Evolutionary conservation across 108 stramenopile genomes (phyloP).

Genomic region (Hondaea fermentalgiana): DNA sequence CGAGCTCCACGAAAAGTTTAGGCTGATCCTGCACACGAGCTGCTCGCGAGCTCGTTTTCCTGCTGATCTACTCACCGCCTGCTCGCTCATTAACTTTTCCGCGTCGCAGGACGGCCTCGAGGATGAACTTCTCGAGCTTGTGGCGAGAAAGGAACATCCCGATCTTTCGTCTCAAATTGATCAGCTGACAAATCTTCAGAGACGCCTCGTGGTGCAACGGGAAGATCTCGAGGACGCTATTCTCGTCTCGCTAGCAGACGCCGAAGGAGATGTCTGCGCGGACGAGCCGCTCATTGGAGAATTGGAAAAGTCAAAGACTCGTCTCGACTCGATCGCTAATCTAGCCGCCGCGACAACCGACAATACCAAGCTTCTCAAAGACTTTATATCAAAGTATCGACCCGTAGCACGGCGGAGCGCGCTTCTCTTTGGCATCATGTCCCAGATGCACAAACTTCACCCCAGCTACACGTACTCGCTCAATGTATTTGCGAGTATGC

Average conservation of each 20-base stretch:
- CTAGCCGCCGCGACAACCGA: constrained; percentile 49
- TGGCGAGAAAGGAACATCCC: constrained; percentile 62
- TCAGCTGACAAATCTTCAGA: constrained; percentile 61
- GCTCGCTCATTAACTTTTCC: constrained; percentile 68
- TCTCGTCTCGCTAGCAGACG: constrained; percentile 57
- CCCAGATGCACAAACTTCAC: constrained; percentile 65
- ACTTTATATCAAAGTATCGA: constrained; percentile 63
- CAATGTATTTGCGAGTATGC: constrained; percentile 64
- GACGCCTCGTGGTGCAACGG: constrained; percentile 68
- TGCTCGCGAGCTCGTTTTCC: constrained; percentile 68
- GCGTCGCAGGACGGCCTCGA: constrained; percentile 63
- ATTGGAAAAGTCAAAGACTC: constrained; percentile 64
- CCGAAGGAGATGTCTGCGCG: constrained; percentile 64
- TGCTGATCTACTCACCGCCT: constrained; percentile 72
- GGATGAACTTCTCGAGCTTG: constrained; percentile 65
- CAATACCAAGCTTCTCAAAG: constrained; percentile 49
- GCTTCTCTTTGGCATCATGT: constrained; percentile 70
- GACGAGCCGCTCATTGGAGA: constrained; percentile 65
- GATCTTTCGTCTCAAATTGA: constrained; percentile 58
- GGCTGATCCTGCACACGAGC: constrained; percentile 71
- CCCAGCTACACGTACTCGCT: constrained; percentile 72
- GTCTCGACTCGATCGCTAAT: constrained; percentile 57
- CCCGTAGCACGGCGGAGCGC: constrained; percentile 62
- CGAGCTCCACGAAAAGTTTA: constrained; percentile 66
- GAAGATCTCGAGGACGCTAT: constrained; percentile 75